Evolutionary conservation across 2,329 filamentous ascomycete genomes (phyloP), one percentile per base, ranked within the genome.

Genomic region (Hymenoscyphus albidus): DNA sequence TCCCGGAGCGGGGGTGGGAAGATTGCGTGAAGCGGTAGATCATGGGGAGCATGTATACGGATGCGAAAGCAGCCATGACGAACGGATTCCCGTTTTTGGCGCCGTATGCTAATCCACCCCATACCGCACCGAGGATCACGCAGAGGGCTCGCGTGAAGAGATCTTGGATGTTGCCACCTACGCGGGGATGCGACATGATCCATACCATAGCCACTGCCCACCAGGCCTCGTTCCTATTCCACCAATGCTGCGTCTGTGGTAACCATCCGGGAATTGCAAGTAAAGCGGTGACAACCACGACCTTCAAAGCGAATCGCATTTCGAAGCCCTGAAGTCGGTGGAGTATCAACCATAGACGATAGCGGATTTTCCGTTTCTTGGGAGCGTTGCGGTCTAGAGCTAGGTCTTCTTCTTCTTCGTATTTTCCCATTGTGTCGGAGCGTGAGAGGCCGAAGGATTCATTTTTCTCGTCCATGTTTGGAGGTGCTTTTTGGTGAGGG

Each of bases 31-130:
- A 85, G 35, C 83, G 78, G 65, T 85, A 84, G 12, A 85, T 75
- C 83, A 85, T 85, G 0, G 84, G 85, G n/a, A 83, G 69, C 82
- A 86, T 85, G 69, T 81, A 87, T 5, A 86, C 76, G 2, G 78
- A 77, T 14, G 83, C 80, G 73, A 87, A 86, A 0, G 78, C 79
- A 3, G 80, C 83, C 73, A 85, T 80, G 1, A 86, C 79, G 69
- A 81, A 85, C 0, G 82, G 82, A 68, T 81, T 85, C 6, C 83
- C 83, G 54, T 80, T 68, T 3, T 78, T 80, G 13, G 81, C 82
- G 6, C 78, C 79, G 70, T 81, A 83, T 0, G 82, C 79, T 48
- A 84, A 72, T 9, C 80, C 84, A 5, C 80, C 82, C 84, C 84
- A 87, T 0, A 81, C 70, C 22, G 83, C 81, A 14, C 84, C 84